Percentiles rank a stretch among this genome's conserved stretches.
Conservation (phyloP, 148 eudicot genomes). For the Rhododendron molle region DNA sequence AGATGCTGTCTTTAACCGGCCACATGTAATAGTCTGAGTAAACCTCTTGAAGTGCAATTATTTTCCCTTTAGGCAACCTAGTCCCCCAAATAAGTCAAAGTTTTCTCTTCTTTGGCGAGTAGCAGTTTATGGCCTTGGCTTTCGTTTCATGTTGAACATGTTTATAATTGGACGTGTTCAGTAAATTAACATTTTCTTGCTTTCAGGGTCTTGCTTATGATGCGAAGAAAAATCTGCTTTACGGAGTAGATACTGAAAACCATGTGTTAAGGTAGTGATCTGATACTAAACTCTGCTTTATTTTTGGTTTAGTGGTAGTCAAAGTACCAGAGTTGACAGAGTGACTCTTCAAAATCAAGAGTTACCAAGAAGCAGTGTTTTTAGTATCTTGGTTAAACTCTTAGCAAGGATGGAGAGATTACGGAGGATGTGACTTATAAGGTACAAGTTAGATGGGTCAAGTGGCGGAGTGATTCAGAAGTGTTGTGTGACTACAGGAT, state of each 20-base stretch:
- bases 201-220: conserved; percentile 87
- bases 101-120: neutral
- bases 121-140: neutral
- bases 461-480: neutral
- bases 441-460: neutral
- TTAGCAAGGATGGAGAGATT: neutral
- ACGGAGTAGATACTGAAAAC: conserved; percentile 95
- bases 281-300: neutral
- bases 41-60: neutral
- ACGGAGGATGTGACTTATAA: neutral
- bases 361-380: neutral
- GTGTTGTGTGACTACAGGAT: neutral
- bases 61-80: conserved; percentile 1
- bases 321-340: neutral
- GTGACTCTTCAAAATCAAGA: neutral
- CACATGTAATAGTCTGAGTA: conserved; percentile 52
- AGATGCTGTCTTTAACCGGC: conserved; percentile 82
- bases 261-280: conserved; percentile 78
- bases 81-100: neutral
- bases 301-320: neutral
- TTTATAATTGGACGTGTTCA: neutral
- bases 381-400: neutral
- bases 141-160: neutral
- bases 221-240: conserved; percentile 78
- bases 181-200: conserved; percentile 1